Percentiles rank a stretch among this genome's conserved stretches.
Conservation (phyloP, 768 basidiomycete genomes). For the Tephrocybe sp. region DNA sequence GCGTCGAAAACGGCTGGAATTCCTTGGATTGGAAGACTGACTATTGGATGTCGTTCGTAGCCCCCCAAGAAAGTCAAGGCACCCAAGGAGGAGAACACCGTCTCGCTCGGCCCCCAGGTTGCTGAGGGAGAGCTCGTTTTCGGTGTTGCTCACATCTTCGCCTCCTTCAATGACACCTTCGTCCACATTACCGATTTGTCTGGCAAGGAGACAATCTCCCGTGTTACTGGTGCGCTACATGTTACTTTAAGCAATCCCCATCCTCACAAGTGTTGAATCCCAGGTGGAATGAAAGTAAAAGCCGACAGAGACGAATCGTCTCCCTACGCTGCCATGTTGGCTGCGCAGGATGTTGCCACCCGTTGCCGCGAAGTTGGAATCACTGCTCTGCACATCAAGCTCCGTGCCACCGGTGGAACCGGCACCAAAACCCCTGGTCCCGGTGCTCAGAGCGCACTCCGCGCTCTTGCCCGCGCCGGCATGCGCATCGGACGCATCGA, state of each 20-base stretch:
- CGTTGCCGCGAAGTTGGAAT: conserved; percentile 99
- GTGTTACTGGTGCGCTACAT: conserved; percentile 80
- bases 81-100: conserved; percentile 77
- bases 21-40: conserved; percentile 47
- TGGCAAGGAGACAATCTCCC: conserved; percentile 98
- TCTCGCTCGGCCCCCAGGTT: conserved; percentile 93
- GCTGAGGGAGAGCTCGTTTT: conserved; percentile 97
- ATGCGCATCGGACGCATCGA: conserved; percentile 99
- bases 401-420: conserved; percentile 97
- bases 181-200: conserved; percentile 99
- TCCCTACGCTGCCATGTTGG: conserved; percentile 96
- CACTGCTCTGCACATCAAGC: conserved; percentile 98
- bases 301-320: conserved; percentile 99
- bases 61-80: conserved; percentile 83
- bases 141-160: conserved; percentile 98
- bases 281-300: conserved; percentile 99
- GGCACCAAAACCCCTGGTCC: conserved; percentile 99
- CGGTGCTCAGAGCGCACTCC: conserved; percentile 96
- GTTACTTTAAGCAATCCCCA: background rate
- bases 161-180: conserved; percentile 99
- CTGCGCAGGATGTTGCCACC: conserved; percentile 93
- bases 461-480: conserved; percentile 96
- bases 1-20: conserved; percentile 1
- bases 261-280: background rate
- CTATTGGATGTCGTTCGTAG: conserved; percentile 38